These are phyloP conservation scores for Oryza brachyantha DNA, from an alignment of 176 grass and related monocot genomes.

Conservation along the genomic window DNA sequence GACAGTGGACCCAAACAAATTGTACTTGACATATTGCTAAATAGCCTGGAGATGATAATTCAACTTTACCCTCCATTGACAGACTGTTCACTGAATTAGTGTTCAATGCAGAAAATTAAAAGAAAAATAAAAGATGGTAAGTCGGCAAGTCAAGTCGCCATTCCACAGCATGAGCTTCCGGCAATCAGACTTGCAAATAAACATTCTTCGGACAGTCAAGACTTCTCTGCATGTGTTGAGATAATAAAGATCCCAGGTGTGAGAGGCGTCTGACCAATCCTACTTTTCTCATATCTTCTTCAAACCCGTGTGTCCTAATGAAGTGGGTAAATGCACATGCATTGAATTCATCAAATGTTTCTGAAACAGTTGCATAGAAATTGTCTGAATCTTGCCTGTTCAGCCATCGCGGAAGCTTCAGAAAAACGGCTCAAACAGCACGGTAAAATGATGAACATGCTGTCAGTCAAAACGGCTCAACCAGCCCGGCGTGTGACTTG, in stretches of 20 bases:
- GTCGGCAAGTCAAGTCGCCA: not conserved
- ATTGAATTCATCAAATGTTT: constrained; percentile 5
- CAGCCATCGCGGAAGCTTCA: not conserved
- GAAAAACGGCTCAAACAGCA: not conserved
- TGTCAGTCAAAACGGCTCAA: not conserved
- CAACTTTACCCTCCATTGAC: no score
- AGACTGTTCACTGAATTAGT: not conserved
- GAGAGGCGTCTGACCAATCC: not conserved
- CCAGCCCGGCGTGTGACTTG: no score
- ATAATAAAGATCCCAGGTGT: not conserved
- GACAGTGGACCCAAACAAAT: not conserved
- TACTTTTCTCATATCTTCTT: not conserved
- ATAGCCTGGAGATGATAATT: no score
- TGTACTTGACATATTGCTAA: not conserved
- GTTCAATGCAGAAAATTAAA: not conserved
- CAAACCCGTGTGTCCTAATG: not conserved
- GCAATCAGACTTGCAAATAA: not conserved
- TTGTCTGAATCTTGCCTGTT: not conserved
- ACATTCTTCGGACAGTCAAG: not conserved
- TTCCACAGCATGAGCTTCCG: constrained; percentile 21
- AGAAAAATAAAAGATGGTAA: not conserved
- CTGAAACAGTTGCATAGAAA: not conserved
- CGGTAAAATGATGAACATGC: not conserved
- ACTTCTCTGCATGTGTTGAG: not conserved
- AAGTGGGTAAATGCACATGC: constrained; percentile 2